These are phyloP conservation scores for Aspergillus clavatus DNA, from an alignment of 2,329 filamentous ascomycete species.

Conservation along the genomic window DNA sequence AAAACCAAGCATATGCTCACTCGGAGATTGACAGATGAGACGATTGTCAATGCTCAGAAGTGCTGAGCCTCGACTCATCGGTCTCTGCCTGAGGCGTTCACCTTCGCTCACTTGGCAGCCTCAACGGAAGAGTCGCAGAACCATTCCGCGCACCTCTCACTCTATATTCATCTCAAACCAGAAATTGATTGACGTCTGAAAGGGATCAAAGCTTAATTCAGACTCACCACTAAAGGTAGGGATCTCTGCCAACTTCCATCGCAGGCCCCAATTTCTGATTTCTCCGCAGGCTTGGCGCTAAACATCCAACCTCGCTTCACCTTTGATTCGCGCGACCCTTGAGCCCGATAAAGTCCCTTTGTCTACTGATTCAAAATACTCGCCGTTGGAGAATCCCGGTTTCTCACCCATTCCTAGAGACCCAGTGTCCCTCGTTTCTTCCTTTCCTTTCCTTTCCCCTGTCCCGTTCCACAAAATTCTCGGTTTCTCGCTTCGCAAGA, in stretches of 20 bases:
- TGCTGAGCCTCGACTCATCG: no score
- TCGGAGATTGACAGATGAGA: no score
- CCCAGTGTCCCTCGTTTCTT: no score
- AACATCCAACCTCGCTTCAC: constrained; percentile 12
- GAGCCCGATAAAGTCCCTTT: constrained; percentile 3
- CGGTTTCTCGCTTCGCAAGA: not conserved
- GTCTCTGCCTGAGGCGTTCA: no score
- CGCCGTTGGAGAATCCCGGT: not conserved
- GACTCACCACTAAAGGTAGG: not conserved
- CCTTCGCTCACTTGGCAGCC: not conserved
- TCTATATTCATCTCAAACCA: not conserved
- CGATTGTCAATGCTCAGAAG: no score
- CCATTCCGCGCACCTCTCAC: not conserved
- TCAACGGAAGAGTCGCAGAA: not conserved
- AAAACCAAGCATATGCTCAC: no score
- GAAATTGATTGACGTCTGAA: not conserved
- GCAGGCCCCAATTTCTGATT: constrained; percentile 2
- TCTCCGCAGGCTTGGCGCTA: constrained; percentile 3
- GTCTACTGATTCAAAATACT: constrained; percentile 1
- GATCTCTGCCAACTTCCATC: not conserved
- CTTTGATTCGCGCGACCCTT: constrained; percentile 11
- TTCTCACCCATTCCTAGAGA: no score
- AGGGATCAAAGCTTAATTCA: not conserved
- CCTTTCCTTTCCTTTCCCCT: no score
- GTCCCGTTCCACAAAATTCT: no score